These are phyloP conservation scores for Yamadazyma dendronema DNA, from an alignment of 1,139 yeast genomes.

Conservation along the genomic window DNA sequence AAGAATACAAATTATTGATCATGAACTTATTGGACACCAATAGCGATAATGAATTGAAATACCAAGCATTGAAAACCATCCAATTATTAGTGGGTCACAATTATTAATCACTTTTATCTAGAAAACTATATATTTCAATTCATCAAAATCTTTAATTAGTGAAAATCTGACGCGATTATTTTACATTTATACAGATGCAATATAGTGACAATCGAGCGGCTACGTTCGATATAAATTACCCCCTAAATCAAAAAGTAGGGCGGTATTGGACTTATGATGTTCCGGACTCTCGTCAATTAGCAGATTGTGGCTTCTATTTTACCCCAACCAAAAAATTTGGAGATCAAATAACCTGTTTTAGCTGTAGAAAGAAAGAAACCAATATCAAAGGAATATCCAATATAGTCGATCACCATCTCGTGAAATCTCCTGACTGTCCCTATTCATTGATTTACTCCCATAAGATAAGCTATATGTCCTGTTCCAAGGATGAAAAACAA, in stretches of 20 bases:
- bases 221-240: constrained; percentile 16
- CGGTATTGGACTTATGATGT: constrained; percentile 18
- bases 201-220: constrained; percentile 16
- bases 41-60: constrained; percentile 82
- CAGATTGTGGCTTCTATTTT: constrained; percentile 69
- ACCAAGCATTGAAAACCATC: constrained; percentile 91
- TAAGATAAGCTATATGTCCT: constrained; percentile 14
- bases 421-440: constrained; percentile 47
- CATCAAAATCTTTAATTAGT: constrained; percentile 1
- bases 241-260: constrained; percentile 11
- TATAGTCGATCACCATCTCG: constrained; percentile 45
- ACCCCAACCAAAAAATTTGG: constrained; percentile 50
- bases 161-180: constrained; percentile 1
- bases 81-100: constrained; percentile 83
- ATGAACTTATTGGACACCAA: constrained; percentile 78
- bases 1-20: constrained; percentile 62
- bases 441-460: constrained; percentile 33
- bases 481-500: constrained; percentile 3
- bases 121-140: constrained; percentile 1
- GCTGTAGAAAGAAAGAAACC: constrained; percentile 52
- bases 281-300: constrained; percentile 24
- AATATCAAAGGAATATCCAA: constrained; percentile 30
- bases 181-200: constrained; percentile 20
- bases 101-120: constrained; percentile 17
- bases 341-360: constrained; percentile 58